phyloP scores from a whole-genome alignment of 169 alveolate species.

The Ichthyophthirius multifiliis region DNA sequence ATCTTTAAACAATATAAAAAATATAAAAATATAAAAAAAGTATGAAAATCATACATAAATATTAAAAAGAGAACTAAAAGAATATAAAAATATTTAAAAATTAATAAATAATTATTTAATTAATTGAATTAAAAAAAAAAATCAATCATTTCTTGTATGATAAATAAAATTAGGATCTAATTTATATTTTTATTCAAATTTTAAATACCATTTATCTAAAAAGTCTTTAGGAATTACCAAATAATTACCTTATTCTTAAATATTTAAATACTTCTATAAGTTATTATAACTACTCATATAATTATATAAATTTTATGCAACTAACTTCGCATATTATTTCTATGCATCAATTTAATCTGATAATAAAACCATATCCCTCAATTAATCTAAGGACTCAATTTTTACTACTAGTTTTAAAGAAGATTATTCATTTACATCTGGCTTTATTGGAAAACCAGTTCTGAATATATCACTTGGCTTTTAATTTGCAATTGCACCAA shows the following conservation, averaged over 20 bases:
- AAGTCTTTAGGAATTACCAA: slow-evolving; percentile 81
- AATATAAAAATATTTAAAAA: too few species aligned
- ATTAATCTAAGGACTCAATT: slow-evolving; percentile 56
- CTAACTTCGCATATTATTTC: slow-evolving; percentile 77
- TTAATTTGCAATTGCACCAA: slow-evolving; percentile 83
- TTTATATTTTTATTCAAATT: slow-evolving; percentile 81
- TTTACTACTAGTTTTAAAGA: slow-evolving; percentile 63
- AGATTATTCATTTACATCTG: slow-evolving; percentile 52
- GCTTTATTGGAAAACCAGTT: slow-evolving; percentile 80
- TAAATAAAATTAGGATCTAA: slow-evolving; percentile 86
- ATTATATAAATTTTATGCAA: slow-evolving; percentile 82
- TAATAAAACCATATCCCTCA: slow-evolving; percentile 51
- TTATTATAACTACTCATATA: slow-evolving; percentile 78
- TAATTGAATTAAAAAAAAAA: too few species aligned
- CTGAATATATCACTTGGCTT: slow-evolving; percentile 83
- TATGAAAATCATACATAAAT: too few species aligned
- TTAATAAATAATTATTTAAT: too few species aligned
- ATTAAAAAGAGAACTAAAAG: too few species aligned
- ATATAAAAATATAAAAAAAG: too few species aligned
- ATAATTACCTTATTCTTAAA: slow-evolving; percentile 40
- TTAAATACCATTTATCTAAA: slow-evolving; percentile 84
- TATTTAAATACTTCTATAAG: slow-evolving; percentile 2
- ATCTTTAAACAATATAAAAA: too few species aligned
- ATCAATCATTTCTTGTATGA: slow-evolving; percentile 71
- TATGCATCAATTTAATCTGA: slow-evolving; percentile 59